Evolutionary conservation across 2,329 filamentous ascomycete species (phyloP).

Genomic region (Ceratocystis huliohia): DNA sequence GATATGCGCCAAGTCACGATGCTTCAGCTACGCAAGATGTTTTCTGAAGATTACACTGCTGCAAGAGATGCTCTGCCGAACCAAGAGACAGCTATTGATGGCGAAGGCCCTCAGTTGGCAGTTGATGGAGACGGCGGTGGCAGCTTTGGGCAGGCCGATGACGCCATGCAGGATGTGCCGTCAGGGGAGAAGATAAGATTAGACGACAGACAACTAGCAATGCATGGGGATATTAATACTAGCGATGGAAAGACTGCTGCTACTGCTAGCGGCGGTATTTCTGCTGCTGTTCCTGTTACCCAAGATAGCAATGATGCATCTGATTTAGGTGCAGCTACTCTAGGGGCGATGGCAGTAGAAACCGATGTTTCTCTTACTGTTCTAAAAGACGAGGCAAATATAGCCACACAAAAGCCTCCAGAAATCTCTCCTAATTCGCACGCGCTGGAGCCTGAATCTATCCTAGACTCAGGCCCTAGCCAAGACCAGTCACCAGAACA

Average conservation of each 20-base stretch:
- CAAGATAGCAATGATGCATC: neutral
- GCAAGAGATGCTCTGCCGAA: constrained; percentile 62
- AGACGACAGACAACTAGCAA: neutral
- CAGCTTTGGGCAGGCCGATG: constrained; percentile 6
- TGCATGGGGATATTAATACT: neutral
- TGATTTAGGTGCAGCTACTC: neutral
- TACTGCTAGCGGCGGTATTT: neutral
- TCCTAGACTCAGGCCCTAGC: neutral
- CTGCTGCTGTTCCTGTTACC: neutral
- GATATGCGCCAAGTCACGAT: constrained; percentile 88
- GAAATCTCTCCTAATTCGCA: constrained; percentile 10
- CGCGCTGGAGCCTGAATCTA: neutral
- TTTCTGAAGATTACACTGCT: constrained; percentile 70
- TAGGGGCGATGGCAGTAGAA: neutral
- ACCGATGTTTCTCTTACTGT: neutral
- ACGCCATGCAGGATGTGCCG: neutral
- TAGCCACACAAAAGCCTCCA: neutral
- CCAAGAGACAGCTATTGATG: constrained; percentile 39
- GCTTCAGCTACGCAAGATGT: constrained; percentile 86
- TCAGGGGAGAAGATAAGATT: neutral
- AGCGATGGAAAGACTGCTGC: neutral
- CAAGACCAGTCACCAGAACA: neutral
- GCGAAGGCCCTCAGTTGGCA: neutral
- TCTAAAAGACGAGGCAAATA: neutral
- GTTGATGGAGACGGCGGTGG: neutral